Conservation (phyloP, 371 early-diverging fungal genomes). For the Rhizopus sp. region DNA sequence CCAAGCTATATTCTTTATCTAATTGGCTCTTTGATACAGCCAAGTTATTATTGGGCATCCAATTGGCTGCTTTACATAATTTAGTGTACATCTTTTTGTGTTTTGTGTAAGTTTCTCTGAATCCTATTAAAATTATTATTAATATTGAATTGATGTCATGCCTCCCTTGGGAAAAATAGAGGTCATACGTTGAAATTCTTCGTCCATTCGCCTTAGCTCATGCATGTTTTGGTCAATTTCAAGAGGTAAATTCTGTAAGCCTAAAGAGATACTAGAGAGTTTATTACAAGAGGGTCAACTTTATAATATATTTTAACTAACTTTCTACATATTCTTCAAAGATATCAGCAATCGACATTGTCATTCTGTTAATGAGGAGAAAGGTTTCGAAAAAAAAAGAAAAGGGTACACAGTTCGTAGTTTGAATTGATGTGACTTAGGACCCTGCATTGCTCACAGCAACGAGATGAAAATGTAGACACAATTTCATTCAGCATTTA, state of each 20-base stretch:
- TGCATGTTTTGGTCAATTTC: constrained; percentile 60
- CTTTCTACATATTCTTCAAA: constrained; percentile 59
- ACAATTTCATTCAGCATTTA: too few species aligned
- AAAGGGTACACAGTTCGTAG: not conserved
- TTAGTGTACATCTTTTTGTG: constrained; percentile 23
- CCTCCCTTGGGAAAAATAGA: not conserved
- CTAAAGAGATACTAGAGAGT: constrained; percentile 15
- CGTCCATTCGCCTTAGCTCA: constrained; percentile 56
- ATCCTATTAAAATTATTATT: constrained; percentile 10
- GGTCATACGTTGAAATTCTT: constrained; percentile 44
- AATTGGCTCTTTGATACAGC: constrained; percentile 32
- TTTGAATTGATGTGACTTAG: constrained; percentile 2
- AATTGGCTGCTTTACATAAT: constrained; percentile 8
- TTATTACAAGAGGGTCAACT: not conserved
- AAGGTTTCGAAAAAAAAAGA: constrained; percentile 3
- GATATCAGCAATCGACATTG: constrained; percentile 51
- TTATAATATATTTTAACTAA: constrained; percentile 19
- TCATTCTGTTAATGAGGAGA: not conserved
- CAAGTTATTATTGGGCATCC: constrained; percentile 21
- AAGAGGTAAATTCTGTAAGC: constrained; percentile 50
- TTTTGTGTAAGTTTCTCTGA: constrained; percentile 26
- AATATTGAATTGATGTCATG: too few species aligned
- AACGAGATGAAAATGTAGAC: too few species aligned
- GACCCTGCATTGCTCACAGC: not conserved
- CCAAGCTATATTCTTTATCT: constrained; percentile 47